Base-by-base conservation (phyloP, 1,139 yeast genomes). In the Torulaspora globosa region DNA sequence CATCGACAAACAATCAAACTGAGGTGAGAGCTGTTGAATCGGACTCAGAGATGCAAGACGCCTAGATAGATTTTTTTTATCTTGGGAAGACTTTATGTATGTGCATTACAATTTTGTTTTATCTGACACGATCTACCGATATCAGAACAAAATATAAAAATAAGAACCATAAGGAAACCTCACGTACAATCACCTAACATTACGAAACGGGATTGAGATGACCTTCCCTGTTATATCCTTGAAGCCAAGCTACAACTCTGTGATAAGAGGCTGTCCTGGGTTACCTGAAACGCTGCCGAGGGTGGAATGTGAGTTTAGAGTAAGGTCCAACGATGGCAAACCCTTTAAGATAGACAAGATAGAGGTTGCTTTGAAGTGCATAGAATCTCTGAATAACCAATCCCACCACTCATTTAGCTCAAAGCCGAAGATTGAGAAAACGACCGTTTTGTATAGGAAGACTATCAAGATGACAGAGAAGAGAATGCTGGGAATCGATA, bases 291-390 rank as follows among this genome's bases (percentile, higher is more conserved):
- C 83, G 9, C 64, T 78, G 56, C 70, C 71, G 43, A 56, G 77
- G 51, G 50, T 60, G 1, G 63, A 61, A 35, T 60, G 66, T 35
- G 66, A 62, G 49, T 48, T 66, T 4, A 56, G 67, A 43, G 52
- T 65, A n/a, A 54, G 67, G 47, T 62, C 69, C 3, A 65, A 56
- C 38, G 60, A 64, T 43, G 65, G 96, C 55, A 82, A 78, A 2
- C 95, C 96, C 62, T 86, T 87, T 52, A 82, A 75, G 32, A 86
- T 78, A 15, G 95, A 81, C 16, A 87, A 72, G 33, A 85, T 80
- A 0, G 83, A 69, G n/a, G 60, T 65, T 0, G 42, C 62, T 51
- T 41, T 75, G n/a, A 58, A 58, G 37, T 63, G 66, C 1, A 51
- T 60, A 1, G 69, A 65, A 39, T 73, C 76, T 0, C 59, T 41